phyloP scores from a whole-genome alignment of 2,329 filamentous ascomycete genomes.

The Fusarium begoniae region DNA sequence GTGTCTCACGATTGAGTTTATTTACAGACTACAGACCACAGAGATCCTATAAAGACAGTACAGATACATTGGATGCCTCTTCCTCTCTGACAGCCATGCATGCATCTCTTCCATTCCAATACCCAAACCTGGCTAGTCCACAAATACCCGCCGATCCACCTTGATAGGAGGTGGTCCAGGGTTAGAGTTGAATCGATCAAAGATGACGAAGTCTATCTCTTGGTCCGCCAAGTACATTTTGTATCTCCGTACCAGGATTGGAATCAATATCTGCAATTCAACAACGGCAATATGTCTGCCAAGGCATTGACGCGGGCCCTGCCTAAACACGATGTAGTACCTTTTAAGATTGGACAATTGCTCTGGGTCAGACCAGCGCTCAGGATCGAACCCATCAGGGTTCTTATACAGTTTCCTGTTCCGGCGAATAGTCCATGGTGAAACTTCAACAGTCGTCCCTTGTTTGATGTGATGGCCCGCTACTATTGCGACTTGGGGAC shows the following conservation, averaged over 20 bases:
- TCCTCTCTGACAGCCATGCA: neutral
- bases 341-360: neutral
- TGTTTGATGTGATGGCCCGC: neutral
- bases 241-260: neutral
- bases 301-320: neutral
- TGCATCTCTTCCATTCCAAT: neutral
- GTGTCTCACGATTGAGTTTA: neutral
- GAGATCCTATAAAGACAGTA: neutral
- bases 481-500: neutral
- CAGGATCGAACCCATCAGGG: neutral
- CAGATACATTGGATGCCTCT: neutral
- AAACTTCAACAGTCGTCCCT: neutral
- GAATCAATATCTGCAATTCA: neutral
- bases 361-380: neutral
- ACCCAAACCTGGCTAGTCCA: neutral
- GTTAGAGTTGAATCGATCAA: neutral
- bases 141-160: conserved; percentile 4
- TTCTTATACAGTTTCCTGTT: neutral
- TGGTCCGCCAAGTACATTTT: neutral
- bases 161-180: neutral
- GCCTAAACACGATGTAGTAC: neutral
- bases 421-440: neutral
- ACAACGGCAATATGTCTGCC: neutral
- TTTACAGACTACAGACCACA: neutral
- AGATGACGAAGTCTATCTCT: neutral